phyloP scores from a whole-genome alignment of 768 basidiomycete genomes.

The Pleurotus tuber-regium region DNA sequence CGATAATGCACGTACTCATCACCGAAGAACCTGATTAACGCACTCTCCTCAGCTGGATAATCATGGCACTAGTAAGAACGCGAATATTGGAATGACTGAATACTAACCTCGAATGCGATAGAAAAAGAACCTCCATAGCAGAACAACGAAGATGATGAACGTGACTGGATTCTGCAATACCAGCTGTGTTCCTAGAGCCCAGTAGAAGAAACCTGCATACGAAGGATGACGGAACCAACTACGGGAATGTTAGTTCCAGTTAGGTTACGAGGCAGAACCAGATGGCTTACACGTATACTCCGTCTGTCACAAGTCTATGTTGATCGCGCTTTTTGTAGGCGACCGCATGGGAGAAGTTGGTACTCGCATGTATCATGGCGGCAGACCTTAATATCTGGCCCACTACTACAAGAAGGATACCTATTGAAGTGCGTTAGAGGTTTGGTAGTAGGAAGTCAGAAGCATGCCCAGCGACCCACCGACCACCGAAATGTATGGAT shows the following conservation, averaged over 20 bases:
- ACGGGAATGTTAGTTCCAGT: neutral
- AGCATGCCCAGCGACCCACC: slow-evolving; percentile 58
- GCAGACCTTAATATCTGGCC: slow-evolving; percentile 81
- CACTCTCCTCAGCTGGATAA: slow-evolving; percentile 71
- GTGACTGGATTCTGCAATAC: slow-evolving; percentile 84
- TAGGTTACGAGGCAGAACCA: too few relatives aligned
- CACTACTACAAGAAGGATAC: slow-evolving; percentile 56
- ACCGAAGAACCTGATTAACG: slow-evolving; percentile 86
- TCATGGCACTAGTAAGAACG: neutral
- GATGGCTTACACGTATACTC: slow-evolving; percentile 76
- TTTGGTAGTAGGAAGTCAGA: neutral
- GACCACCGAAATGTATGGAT: slow-evolving; percentile 52
- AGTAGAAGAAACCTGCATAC: slow-evolving; percentile 96
- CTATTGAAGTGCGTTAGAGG: slow-evolving; percentile 33
- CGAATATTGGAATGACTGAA: slow-evolving; percentile 6
- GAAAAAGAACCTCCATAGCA: slow-evolving; percentile 89
- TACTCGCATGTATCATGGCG: slow-evolving; percentile 96
- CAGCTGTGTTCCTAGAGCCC: slow-evolving; percentile 94
- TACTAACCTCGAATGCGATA: slow-evolving; percentile 70
- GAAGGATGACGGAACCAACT: slow-evolving; percentile 94
- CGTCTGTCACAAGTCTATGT: slow-evolving; percentile 83
- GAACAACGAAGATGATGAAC: slow-evolving; percentile 57
- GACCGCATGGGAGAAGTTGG: slow-evolving; percentile 90
- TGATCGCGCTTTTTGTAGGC: slow-evolving; percentile 68
- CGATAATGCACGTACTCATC: slow-evolving; percentile 80